Percentiles rank a stretch among this genome's conserved stretches.
Conservation (phyloP, 208 protist genomes). For the Crithidia brevicula region DNA sequence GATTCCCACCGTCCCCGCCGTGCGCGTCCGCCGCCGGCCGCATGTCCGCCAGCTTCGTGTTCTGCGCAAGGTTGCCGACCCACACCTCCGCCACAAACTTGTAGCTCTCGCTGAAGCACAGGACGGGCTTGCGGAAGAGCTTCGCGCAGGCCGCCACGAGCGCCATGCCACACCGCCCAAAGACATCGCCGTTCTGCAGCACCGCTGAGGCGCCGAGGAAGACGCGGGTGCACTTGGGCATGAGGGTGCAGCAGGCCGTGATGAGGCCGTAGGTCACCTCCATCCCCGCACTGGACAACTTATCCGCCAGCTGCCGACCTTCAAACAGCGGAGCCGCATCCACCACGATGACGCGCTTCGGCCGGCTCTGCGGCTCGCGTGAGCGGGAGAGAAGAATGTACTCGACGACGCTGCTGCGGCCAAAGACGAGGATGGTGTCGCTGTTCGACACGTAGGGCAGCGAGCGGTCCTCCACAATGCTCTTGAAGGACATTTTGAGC, state of each 20-base stretch:
- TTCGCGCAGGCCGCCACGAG: slow-evolving; percentile 94
- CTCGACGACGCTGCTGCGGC: slow-evolving; percentile 78
- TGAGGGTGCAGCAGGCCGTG: slow-evolving; percentile 93
- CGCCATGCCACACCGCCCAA: slow-evolving; percentile 93
- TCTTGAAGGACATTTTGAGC: slow-evolving; percentile 68
- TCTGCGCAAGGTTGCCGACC: slow-evolving; percentile 96
- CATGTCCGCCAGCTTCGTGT: slow-evolving; percentile 88
- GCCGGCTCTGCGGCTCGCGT: slow-evolving; percentile 39
- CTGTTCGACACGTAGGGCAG: slow-evolving; percentile 62
- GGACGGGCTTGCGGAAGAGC: slow-evolving; percentile 93
- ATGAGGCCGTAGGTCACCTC: slow-evolving; percentile 94
- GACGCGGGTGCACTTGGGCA: slow-evolving; percentile 94
- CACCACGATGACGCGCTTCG: slow-evolving; percentile 92
- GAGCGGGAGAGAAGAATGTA: slow-evolving; percentile 71
- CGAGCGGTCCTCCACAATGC: slow-evolving; percentile 77
- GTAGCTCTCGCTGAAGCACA: slow-evolving; percentile 98
- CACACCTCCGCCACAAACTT: slow-evolving; percentile 97
- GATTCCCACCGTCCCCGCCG: slow-evolving; percentile 18
- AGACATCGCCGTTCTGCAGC: slow-evolving; percentile 95
- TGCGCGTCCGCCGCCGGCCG: slow-evolving; percentile 26
- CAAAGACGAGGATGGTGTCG: slow-evolving; percentile 84
- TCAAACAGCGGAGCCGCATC: slow-evolving; percentile 95
- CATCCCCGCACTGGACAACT: slow-evolving; percentile 84
- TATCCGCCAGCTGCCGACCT: slow-evolving; percentile 72
- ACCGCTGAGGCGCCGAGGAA: slow-evolving; percentile 95